Conservation (phyloP, 2,329 filamentous ascomycete species). For the Mycocentrospora acerina region DNA sequence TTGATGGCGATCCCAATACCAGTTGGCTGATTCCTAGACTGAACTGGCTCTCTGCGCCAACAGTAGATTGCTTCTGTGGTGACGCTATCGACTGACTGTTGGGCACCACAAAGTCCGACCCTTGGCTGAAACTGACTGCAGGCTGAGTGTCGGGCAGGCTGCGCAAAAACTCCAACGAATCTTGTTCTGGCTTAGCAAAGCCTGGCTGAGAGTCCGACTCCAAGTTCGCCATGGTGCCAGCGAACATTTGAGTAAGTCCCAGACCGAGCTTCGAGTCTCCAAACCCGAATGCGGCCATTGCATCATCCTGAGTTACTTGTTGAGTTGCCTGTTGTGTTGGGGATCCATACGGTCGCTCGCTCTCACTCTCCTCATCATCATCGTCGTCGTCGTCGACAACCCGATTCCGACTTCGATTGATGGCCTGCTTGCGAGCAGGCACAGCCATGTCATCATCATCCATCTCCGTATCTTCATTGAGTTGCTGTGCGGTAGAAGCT, state of each 20-base stretch:
- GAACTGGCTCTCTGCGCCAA: conserved; percentile 23
- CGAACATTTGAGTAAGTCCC: conserved; percentile 86
- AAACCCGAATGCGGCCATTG: conserved; percentile 45
- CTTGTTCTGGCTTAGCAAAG: conserved; percentile 43
- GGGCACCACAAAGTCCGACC: conserved; percentile 58
- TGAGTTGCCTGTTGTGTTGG: conserved; percentile 28
- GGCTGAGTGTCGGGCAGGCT: conserved; percentile 61
- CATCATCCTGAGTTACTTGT: conserved; percentile 28
- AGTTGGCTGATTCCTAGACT: conserved; percentile 41
- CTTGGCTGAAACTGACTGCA: conserved; percentile 56
- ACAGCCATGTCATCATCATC: conserved; percentile 49
- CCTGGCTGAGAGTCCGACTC: conserved; percentile 43
- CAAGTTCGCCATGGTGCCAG: conserved; percentile 77
- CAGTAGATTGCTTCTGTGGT: conserved; percentile 26
- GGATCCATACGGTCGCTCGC: conserved; percentile 14
- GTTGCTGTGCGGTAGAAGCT: conserved; percentile 13
- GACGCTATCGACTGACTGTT: conserved; percentile 54
- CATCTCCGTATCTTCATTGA: conserved; percentile 44
- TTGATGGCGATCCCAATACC: conserved; percentile 29
- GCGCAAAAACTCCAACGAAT: conserved; percentile 54
- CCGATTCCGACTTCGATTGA: conserved; percentile 50
- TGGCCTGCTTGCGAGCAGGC: conserved; percentile 53
- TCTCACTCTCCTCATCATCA: conserved; percentile 55
- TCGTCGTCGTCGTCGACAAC: conserved; percentile 58
- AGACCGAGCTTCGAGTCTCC: conserved; percentile 49